These are phyloP conservation scores for Cladosporium oxysporum DNA, from an alignment of 2,329 filamentous ascomycete genomes.

Conservation along the genomic window DNA sequence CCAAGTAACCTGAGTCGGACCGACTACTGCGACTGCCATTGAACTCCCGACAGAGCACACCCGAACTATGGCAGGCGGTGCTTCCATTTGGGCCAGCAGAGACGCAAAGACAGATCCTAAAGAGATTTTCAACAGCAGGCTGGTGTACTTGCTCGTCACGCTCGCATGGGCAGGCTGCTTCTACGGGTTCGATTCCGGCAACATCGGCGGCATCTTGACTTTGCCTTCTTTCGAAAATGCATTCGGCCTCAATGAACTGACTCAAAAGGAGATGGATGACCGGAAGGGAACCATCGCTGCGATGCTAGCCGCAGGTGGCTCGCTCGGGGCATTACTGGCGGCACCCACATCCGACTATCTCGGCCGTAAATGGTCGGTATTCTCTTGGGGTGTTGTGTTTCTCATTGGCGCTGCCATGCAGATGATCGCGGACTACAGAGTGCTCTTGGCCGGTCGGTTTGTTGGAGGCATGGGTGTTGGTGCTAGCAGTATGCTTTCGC, in stretches of 20 bases:
- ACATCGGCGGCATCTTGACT: constrained; percentile 25
- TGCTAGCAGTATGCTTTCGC: constrained; percentile 24
- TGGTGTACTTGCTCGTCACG: constrained; percentile 23
- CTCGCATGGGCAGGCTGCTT: constrained; percentile 26
- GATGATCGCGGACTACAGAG: constrained; percentile 25
- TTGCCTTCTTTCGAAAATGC: constrained; percentile 26
- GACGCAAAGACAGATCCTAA: constrained; percentile 25
- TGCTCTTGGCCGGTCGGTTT: constrained; percentile 24
- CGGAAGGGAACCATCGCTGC: constrained; percentile 24
- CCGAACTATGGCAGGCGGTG: constrained; percentile 21
- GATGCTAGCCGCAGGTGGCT: constrained; percentile 27
- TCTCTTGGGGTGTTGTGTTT: constrained; percentile 25
- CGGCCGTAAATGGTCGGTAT: constrained; percentile 27
- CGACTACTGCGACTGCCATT: background rate
- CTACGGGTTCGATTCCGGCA: constrained; percentile 27
- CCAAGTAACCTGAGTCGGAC: constrained; percentile 5
- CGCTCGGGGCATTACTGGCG: constrained; percentile 23
- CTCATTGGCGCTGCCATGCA: constrained; percentile 25
- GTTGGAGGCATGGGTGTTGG: constrained; percentile 27
- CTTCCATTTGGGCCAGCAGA: constrained; percentile 25
- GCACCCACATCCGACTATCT: constrained; percentile 24
- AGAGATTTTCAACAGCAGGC: constrained; percentile 24
- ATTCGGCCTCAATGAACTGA: constrained; percentile 22
- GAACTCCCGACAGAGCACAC: background rate
- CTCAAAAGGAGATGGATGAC: constrained; percentile 18